Evolutionary conservation across 2,329 filamentous ascomycete genomes (phyloP).

Genomic region (Talaromyces piceae): DNA sequence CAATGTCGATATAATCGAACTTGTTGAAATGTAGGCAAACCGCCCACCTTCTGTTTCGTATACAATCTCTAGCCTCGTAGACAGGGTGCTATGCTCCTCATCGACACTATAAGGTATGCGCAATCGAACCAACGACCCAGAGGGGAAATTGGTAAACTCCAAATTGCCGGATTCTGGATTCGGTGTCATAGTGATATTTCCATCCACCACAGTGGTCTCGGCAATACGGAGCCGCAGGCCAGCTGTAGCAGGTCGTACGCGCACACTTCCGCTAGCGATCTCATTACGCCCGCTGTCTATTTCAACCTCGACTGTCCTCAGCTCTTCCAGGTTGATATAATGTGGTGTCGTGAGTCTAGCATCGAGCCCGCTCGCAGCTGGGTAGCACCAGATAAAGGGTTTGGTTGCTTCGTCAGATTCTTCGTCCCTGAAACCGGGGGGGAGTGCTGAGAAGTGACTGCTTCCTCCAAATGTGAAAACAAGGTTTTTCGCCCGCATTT

Average conservation of each 20-base stretch:
- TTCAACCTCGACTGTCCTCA: constrained; percentile 67
- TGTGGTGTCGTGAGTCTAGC: constrained; percentile 60
- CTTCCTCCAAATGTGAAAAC: constrained; percentile 28
- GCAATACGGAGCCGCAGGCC: constrained; percentile 51
- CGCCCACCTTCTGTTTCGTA: constrained; percentile 62
- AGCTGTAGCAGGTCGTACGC: constrained; percentile 52
- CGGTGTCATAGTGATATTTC: constrained; percentile 34
- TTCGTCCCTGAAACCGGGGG: constrained; percentile 30
- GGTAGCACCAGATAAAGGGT: constrained; percentile 65
- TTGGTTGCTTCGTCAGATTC: constrained; percentile 34
- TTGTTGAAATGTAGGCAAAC: constrained; percentile 57
- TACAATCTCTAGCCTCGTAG: constrained; percentile 65
- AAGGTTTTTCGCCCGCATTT: constrained; percentile 43
- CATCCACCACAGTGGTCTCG: constrained; percentile 40
- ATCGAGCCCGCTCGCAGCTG: constrained; percentile 60
- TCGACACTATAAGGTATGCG: constrained; percentile 79
- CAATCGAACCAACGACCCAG: constrained; percentile 32
- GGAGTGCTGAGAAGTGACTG: constrained; percentile 20
- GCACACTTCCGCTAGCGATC: constrained; percentile 42
- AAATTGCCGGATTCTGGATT: constrained; percentile 41
- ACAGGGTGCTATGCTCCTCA: constrained; percentile 62
- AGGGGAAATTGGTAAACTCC: constrained; percentile 29
- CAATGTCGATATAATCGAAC: constrained; percentile 63
- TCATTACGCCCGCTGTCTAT: constrained; percentile 69
- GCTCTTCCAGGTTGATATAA: constrained; percentile 70